These are phyloP conservation scores for Chlorella sorokiniana DNA, from an alignment of 139 green algal species.

Conservation along the genomic window DNA sequence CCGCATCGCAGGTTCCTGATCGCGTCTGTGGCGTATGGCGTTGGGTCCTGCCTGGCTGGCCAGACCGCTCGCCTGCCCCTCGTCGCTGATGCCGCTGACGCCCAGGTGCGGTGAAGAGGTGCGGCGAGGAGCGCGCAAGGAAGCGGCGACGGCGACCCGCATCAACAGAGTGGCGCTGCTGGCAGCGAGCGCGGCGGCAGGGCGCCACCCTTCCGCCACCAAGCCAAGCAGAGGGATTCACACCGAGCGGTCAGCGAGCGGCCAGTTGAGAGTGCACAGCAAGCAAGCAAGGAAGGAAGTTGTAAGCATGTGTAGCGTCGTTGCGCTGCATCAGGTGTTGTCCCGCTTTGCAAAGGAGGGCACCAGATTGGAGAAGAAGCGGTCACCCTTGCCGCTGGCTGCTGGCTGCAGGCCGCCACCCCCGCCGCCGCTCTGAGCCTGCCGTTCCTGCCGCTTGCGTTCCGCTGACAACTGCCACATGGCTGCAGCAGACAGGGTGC, in stretches of 20 bases:
- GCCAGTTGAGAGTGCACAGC: not conserved
- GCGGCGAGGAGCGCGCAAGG: too few species aligned
- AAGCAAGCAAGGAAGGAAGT: not conserved
- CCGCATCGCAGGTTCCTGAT: conserved; percentile 58
- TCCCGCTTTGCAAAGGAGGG: conserved; percentile 21
- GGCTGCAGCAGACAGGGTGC: not conserved
- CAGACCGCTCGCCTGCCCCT: conserved; percentile 74
- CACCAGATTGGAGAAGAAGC: conserved; percentile 36
- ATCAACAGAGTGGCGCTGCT: too few species aligned
- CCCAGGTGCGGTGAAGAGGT: conserved; percentile 58
- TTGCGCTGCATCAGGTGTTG: not conserved
- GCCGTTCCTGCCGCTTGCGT: conserved; percentile 9
- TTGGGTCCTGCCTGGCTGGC: conserved; percentile 72
- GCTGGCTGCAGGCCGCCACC: not conserved
- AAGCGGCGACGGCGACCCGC: too few species aligned
- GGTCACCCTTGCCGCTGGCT: conserved; percentile 23
- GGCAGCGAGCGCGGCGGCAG: not conserved
- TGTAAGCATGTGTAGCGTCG: not conserved
- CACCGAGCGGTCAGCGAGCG: too few species aligned
- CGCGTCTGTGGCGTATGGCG: conserved; percentile 71
- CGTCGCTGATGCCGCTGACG: conserved; percentile 79
- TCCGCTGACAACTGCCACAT: not conserved
- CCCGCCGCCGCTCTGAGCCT: not conserved
- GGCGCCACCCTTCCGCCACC: not conserved
- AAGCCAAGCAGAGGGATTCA: too few species aligned